Base-by-base conservation (phyloP, 441 rosid species). In the Theobroma grandiflorum region DNA sequence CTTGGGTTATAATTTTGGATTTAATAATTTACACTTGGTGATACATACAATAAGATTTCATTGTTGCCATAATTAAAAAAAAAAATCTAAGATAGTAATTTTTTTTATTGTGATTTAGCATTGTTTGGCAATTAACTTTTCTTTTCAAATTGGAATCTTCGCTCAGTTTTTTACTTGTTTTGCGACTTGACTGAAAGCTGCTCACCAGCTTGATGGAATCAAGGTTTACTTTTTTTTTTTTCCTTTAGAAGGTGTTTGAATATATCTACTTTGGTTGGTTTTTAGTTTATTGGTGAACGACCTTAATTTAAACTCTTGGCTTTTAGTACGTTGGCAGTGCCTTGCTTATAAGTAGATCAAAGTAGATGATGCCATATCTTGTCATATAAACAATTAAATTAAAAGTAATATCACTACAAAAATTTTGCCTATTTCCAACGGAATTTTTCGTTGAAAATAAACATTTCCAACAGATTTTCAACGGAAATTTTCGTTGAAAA, bases 161-260 rank as follows among this genome's bases (percentile, higher is more conserved):
- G 12, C 33, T 16, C 4, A 0, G 0, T 35, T 72, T 26, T 72
- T 72, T 15, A 16, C 59, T 49, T 70, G 38, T 69, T 45, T 7
- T 18, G 15, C 8, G 8, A 22, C 40, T 70, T 69, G 74, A 69
- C 58, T 26, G 58, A 70, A 26, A 47, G 74, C 57, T 43, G 62
- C 75, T 72, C 63, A 72, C 75, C 47, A 52, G 62, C 18, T 52
- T 72, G 62, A 50, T 70, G 11, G 40, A 40, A 42, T 20, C 35
- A 20, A 43, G 72, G 35, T 20, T 52, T 72, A n/a, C 45, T n/a
- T 38, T 9, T 26, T 52, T 9, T 26, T 52, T 14, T 26, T 26
- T 26, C 31, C 8, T 52, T 52, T 16, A 16, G 12, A 64, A 33
- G 62, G 63, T 53, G 8, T 35, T 52, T 52, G 45, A 72, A 72